Evolutionary conservation across 208 protist genomes (phyloP), one percentile per base, ranked within the genome.

Genomic region (Naegleria lovaniensis): DNA sequence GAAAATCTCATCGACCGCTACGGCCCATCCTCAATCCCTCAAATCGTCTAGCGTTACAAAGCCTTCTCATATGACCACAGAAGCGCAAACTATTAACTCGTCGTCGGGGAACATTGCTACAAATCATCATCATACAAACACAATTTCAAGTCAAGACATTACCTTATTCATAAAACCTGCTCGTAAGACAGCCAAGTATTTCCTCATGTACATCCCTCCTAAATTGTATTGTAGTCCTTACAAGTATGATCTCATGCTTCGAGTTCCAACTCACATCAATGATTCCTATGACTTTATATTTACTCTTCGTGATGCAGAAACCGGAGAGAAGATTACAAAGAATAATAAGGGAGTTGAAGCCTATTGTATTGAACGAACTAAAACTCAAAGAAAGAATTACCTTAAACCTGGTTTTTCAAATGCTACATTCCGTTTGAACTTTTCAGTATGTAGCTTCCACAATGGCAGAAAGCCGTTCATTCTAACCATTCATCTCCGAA

Each of bases 201-300:
- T 52, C 33, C 29, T 87, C 15, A 33, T 15, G 5, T 87, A 87
- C 40, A 41, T 87, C 33, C 84, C 84, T 36, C 40, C 38, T 9
- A 87, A 87, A 41, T 33, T 87, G 4, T 87, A 87, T 40, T 87
- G 84, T 36, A 52, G 40, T 36, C 84, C 84, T 29, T 87, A 87
- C 40, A 87, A 87, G 40, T 87, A 87, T 52, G 84, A 87, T 52
- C 16, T 87, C 5, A 40, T 87, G 40, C 2, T 87, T 0, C 36
- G 67, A 36, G 16, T 84, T 11, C 76, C 76, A 22, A 22, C 2
- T 7, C 9, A 0, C 3, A 22, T 84, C 9, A 84, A 84, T 84
- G 76, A 84, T 6, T 13, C 13, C 19, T 4, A 40, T 40, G 76
- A 84, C 16, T 38, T 84, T 9, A 40, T 84, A 13, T 84, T 84